Evolutionary conservation across 31 red algal genomes (phyloP), one percentile per base, ranked within the genome.

Genomic region (Porphyra umbilicalis): DNA sequence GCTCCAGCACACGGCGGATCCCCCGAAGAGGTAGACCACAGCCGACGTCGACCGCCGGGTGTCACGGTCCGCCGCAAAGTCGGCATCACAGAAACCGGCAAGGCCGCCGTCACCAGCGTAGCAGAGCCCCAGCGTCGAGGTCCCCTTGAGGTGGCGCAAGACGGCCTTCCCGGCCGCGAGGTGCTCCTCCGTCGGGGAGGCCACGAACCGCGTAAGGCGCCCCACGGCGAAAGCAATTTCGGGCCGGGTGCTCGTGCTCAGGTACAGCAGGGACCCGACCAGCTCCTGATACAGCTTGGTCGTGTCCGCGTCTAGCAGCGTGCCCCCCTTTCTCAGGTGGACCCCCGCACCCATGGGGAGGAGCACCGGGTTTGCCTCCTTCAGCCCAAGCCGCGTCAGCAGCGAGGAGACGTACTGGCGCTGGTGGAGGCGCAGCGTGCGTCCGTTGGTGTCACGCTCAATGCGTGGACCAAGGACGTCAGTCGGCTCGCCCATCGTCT

Each of bases 51-150:
- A 87, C 15, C 84, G 77, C 5, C 78, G 77, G n/a, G n/a, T n/a
- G n/a, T n/a, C n/a, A n/a, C n/a, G n/a, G n/a, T n/a, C n/a, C n/a
- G 79, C 34, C 29, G 34, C 85, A 46, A 46, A 82, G 68, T 87
- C 85, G 6, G 79, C 79, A 39, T 87, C 33, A 34, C 33, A 79
- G 14, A 34, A 31, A 20, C 18, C 77, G 18, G 30, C 18, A 20
- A 15, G 18, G 14, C 31, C 77, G 16, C 32, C 32, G 14, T 14
- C 36, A 32, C 16, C 16, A 34, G 18, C 36, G 33, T 35, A 79
- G 14, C 30, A 34, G 14, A 79, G 77, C 30, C 18, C 77, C 32
- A 20, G 36, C 32, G 18, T 34, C 31, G 14, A 18, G 14, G 77
- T 79, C 36, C 77, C 77, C 31, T 79, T 79, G 18, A 79, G 30